Evolutionary conservation across 768 basidiomycete genomes (phyloP).

Genomic region (Clavulina sp.): DNA sequence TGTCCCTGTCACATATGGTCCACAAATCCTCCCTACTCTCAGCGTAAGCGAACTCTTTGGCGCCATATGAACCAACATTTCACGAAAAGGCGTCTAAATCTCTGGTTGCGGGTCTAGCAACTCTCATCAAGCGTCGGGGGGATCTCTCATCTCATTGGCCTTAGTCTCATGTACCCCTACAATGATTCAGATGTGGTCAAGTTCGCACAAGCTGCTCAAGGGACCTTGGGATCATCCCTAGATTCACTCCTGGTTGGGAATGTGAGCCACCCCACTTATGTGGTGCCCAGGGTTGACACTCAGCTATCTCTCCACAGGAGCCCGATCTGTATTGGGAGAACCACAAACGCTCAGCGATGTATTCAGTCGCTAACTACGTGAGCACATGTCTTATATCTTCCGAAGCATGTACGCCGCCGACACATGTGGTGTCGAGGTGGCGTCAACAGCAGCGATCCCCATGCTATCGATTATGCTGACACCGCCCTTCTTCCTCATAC

Average conservation of each 20-base stretch:
- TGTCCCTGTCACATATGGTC: slow-evolving; percentile 10
- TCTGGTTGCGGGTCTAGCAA: not conserved
- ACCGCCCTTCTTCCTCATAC: too few relatives aligned
- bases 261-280: too few relatives aligned
- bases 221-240: slow-evolving; percentile 1
- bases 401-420: too few relatives aligned
- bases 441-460: too few relatives aligned
- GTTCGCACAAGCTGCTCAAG: slow-evolving; percentile 4
- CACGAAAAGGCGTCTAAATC: not conserved
- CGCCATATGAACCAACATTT: not conserved
- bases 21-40: slow-evolving; percentile 2
- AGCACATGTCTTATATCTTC: slow-evolving; percentile 1
- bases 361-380: slow-evolving; percentile 9
- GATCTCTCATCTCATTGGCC: slow-evolving; percentile 4
- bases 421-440: too few relatives aligned
- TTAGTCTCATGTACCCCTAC: slow-evolving; percentile 6
- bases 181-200: slow-evolving; percentile 2
- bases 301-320: too few relatives aligned
- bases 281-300: too few relatives aligned
- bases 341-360: slow-evolving; percentile 6
- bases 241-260: slow-evolving; percentile 10
- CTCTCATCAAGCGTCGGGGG: slow-evolving; percentile 6
- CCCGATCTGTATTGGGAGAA: slow-evolving; percentile 8
- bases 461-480: not conserved
- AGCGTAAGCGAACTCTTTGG: not conserved